Base-by-base conservation (phyloP, 2,329 filamentous ascomycete species). In the Lizonia empirigonia region DNA sequence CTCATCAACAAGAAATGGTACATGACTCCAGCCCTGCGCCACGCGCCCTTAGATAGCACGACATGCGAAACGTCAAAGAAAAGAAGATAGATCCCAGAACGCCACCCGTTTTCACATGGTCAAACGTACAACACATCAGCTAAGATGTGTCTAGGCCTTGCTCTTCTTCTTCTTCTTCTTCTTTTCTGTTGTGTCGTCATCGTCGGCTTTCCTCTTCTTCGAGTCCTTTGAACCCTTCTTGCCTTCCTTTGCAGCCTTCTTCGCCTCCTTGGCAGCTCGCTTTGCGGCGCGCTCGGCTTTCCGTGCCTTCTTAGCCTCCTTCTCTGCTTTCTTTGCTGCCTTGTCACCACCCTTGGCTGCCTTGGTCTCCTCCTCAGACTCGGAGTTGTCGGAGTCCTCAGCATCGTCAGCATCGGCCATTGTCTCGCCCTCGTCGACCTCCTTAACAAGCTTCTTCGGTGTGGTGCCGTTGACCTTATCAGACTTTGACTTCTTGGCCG, bases 111-210 rank as follows among this genome's bases (percentile, higher is more conserved):
- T 54, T 54, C 51, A 54, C 51, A 54, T 54, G 45, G 38, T 42
- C 51, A 45, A 45, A 50, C 51, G 51, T 46, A 49, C 45, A 46
- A 45, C 24, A 45, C 24, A 44, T 36, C 35, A 36, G n/a, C n/a
- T 15, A 37, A 29, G 30, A 50, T 42, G 27, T 23, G 38, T 62
- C 60, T 73, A 73, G 22, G 63, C 70, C 67, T 74, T 72, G 67
- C 64, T 74, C 80, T 87, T 87, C 70, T 81, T 78, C 76, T 81
- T 78, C 76, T 85, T 84, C 74, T 84, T 85, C 73, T 59, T 60
- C n/a, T 62, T 60, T n/a, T 53, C 59, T 74, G 83, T 82, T 63
- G 77, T 76, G 56, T 69, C 77, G 58, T 79, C 78, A 53, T 76
- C 73, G 58, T 77, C 71, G 59, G 74, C 73, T 65, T 77, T 78